phyloP scores from a whole-genome alignment of 1,284 basidiomycete genomes.

The Sporisorium reilianum region DNA sequence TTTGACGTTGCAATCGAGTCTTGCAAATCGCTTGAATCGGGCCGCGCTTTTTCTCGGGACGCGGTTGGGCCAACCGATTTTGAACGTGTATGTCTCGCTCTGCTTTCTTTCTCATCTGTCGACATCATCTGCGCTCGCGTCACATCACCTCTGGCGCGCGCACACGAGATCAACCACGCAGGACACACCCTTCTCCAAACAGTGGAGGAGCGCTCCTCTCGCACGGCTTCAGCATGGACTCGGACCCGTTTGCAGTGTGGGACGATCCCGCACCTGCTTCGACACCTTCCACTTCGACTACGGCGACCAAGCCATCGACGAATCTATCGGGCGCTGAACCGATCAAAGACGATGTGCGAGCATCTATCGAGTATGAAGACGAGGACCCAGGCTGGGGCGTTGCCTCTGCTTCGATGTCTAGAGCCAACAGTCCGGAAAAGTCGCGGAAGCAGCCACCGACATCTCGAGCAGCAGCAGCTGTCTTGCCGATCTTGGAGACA shows the following conservation, averaged over 20 bases:
- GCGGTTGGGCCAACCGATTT: slow-evolving; percentile 30
- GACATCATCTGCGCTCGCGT: slow-evolving; percentile 1
- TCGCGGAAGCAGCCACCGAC: slow-evolving; percentile 20
- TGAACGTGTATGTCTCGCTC: neutral
- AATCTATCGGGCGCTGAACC: neutral
- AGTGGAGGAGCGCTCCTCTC: neutral
- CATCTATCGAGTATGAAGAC: slow-evolving; percentile 31
- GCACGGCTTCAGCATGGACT: slow-evolving; percentile 30
- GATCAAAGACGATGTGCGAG: slow-evolving; percentile 8
- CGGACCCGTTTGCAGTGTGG: slow-evolving; percentile 51
- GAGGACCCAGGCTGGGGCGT: slow-evolving; percentile 48
- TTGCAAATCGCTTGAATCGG: no score
- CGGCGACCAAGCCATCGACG: slow-evolving; percentile 1
- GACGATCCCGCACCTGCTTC: slow-evolving; percentile 31
- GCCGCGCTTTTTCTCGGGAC: slow-evolving; percentile 14
- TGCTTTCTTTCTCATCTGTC: neutral
- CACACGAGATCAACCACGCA: neutral
- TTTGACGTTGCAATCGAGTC: neutral
- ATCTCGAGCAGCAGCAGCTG: neutral
- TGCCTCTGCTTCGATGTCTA: slow-evolving; percentile 22
- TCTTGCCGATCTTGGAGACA: neutral
- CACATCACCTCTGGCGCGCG: neutral
- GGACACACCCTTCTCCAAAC: neutral
- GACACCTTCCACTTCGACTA: neutral
- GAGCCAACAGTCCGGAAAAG: slow-evolving; percentile 37